Evolutionary conservation across 2,329 filamentous ascomycete genomes (phyloP).

Genomic region (Fusarium setosum): DNA sequence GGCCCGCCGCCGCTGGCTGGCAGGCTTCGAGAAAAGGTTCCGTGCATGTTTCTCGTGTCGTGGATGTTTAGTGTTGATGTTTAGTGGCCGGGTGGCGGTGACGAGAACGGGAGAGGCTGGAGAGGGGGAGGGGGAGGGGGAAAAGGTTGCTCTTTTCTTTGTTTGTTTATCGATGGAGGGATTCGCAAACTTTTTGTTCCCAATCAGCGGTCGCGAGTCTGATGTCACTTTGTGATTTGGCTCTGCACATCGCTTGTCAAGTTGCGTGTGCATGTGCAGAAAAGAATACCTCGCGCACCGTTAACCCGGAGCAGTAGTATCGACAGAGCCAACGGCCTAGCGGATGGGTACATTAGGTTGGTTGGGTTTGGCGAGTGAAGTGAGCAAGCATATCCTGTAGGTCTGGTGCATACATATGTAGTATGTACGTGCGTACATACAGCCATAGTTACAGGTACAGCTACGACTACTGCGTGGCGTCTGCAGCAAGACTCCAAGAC

Average conservation of each 20-base stretch:
- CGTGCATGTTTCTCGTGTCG: constrained; percentile 16
- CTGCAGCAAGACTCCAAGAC: no score
- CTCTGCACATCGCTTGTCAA: neutral
- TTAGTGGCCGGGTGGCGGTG: constrained; percentile 7
- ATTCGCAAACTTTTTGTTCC: neutral
- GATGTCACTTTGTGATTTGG: constrained; percentile 7
- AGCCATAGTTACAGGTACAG: no score
- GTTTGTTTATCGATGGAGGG: neutral
- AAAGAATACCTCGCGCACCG: no score
- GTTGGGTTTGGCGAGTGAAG: no score
- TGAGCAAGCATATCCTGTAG: no score
- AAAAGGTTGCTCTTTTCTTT: neutral
- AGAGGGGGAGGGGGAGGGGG: neutral
- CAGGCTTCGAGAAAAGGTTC: constrained; percentile 25
- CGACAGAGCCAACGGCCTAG: no score
- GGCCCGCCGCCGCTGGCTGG: neutral
- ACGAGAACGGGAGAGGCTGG: neutral
- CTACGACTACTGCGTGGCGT: no score
- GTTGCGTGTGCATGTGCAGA: no score
- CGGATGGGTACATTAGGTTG: no score
- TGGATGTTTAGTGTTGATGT: neutral
- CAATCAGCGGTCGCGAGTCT: constrained; percentile 5
- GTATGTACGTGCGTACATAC: no score
- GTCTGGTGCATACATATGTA: no score
- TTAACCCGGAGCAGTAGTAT: no score